These are phyloP conservation scores for Vaccinium macrocarpon DNA, from an alignment of 148 eudicot species.

Conservation along the genomic window DNA sequence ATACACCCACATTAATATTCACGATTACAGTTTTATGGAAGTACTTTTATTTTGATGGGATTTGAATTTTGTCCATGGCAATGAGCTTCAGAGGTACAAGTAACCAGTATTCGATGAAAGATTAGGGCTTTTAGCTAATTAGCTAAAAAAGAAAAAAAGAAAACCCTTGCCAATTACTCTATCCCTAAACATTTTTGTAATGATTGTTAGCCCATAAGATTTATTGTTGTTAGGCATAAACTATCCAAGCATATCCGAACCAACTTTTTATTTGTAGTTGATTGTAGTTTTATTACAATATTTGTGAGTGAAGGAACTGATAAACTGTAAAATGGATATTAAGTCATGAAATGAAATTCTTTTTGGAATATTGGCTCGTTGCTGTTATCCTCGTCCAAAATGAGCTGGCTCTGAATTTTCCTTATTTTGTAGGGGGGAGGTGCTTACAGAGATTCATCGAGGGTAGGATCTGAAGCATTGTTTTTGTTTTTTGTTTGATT, in stretches of 20 bases:
- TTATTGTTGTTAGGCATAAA: neutral
- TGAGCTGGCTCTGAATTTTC: neutral
- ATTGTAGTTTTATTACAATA: neutral
- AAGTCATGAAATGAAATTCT: neutral
- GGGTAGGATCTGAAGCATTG: conserved; percentile 15
- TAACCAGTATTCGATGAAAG: neutral
- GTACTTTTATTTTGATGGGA: neutral
- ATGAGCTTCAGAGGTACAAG: neutral
- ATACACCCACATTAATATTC: neutral
- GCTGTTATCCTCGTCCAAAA: neutral
- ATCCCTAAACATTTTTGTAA: neutral
- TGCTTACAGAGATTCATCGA: conserved; percentile 21
- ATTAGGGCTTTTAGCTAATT: conserved; percentile 7
- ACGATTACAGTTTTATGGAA: neutral
- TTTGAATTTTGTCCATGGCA: conserved; percentile 2
- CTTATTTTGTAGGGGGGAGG: conserved; percentile 27
- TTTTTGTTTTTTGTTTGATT: neutral
- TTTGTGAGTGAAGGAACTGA: neutral
- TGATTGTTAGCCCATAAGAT: neutral
- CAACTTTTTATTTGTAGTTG: neutral
- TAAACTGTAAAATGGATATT: neutral
- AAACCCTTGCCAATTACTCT: neutral
- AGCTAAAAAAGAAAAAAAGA: neutral
- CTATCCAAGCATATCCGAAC: neutral
- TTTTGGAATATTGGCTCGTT: neutral